Conservation (phyloP, 176 grass and related monocot genomes). For the Lolium multiflorum region DNA sequence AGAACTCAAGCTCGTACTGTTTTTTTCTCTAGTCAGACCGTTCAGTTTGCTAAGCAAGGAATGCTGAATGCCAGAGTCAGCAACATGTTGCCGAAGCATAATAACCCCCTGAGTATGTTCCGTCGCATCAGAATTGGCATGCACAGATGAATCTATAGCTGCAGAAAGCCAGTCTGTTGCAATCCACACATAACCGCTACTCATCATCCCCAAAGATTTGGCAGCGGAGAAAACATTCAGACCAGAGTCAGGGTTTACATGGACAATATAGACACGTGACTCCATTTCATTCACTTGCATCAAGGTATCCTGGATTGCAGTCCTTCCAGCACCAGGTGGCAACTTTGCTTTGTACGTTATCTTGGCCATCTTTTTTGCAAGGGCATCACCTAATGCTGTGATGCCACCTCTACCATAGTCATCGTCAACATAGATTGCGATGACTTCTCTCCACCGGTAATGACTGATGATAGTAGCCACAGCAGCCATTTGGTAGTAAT, state of each 20-base stretch:
- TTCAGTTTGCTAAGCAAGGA: constrained; percentile 63
- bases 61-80: constrained; percentile 54
- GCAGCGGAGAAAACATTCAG: constrained; percentile 68
- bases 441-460: constrained; percentile 76
- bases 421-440: constrained; percentile 80
- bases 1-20: constrained; percentile 45
- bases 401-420: constrained; percentile 83
- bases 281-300: constrained; percentile 77
- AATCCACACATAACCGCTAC: constrained; percentile 84
- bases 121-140: constrained; percentile 45
- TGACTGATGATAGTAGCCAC: constrained; percentile 57
- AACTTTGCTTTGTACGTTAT: constrained; percentile 77
- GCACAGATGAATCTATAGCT: constrained; percentile 54
- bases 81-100: constrained; percentile 71
- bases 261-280: constrained; percentile 78
- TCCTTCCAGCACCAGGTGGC: constrained; percentile 51
- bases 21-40: constrained; percentile 42
- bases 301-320: constrained; percentile 52
- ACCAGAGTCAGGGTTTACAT: constrained; percentile 89
- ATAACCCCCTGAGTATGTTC: constrained; percentile 75
- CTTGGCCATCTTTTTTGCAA: constrained; percentile 57
- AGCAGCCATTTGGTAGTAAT: constrained; percentile 79
- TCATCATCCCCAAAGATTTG: constrained; percentile 81
- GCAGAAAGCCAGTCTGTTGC: constrained; percentile 92
- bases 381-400: constrained; percentile 64